Evolutionary conservation across 2,329 filamentous ascomycete species (phyloP).

Genomic region (Rutstroemia sydowiana): DNA sequence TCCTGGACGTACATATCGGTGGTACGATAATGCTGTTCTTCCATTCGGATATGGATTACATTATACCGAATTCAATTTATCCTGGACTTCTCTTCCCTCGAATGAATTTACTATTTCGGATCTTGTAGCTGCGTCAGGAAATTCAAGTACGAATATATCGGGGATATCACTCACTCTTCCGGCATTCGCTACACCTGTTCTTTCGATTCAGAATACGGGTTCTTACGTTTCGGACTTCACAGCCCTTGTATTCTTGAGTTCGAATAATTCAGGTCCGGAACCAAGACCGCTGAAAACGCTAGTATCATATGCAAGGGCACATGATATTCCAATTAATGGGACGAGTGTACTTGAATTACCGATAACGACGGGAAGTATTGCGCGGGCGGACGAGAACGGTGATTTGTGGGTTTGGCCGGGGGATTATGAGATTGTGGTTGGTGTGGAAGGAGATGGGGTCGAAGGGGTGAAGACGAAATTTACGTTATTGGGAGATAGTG

Average conservation of each 20-base stretch:
- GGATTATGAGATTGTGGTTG: constrained; percentile 40
- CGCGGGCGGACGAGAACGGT: constrained; percentile 42
- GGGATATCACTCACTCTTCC: constrained; percentile 28
- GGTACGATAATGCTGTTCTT: constrained; percentile 45
- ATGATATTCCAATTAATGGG: constrained; percentile 24
- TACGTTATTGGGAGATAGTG: no score
- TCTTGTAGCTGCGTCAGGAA: no score
- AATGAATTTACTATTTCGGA: no score
- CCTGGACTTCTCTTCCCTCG: background rate
- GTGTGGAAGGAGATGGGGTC: no score
- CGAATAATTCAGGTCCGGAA: constrained; percentile 37
- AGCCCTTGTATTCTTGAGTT: constrained; percentile 42
- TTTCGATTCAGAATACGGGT: constrained; percentile 40
- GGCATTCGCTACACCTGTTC: constrained; percentile 30
- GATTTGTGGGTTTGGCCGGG: constrained; percentile 47
- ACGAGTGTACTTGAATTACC: constrained; percentile 31
- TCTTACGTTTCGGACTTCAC: constrained; percentile 46
- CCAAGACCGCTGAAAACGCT: constrained; percentile 47
- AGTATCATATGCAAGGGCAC: constrained; percentile 40
- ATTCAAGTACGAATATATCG: constrained; percentile 7
- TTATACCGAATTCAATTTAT: constrained; percentile 12
- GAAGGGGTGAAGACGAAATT: no score
- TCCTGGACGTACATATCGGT: constrained; percentile 49
- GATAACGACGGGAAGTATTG: constrained; percentile 42
- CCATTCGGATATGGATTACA: constrained; percentile 46